These are phyloP conservation scores for Penicillium sp. DNA, from an alignment of 2,329 filamentous ascomycete species.

Conservation along the genomic window DNA sequence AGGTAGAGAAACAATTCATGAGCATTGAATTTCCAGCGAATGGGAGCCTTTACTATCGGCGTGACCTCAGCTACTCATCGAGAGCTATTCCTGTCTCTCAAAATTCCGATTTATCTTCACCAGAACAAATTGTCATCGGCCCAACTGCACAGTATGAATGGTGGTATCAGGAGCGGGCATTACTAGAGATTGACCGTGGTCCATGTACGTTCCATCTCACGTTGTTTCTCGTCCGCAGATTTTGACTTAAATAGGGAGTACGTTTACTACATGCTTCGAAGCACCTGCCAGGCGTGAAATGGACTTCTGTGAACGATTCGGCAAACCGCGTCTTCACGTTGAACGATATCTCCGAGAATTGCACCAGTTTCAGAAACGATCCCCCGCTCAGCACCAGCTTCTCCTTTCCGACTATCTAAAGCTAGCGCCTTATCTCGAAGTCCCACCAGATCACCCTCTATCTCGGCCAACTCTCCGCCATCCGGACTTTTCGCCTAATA, in stretches of 20 bases:
- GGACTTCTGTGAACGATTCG: slow-evolving; percentile 18
- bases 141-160: slow-evolving; percentile 20
- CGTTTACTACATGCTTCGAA: slow-evolving; percentile 12
- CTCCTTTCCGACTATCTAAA: slow-evolving; percentile 14
- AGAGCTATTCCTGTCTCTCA: slow-evolving; percentile 2
- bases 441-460: slow-evolving; percentile 8
- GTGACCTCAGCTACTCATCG: slow-evolving; percentile 12
- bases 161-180: slow-evolving; percentile 1
- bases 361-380: slow-evolving; percentile 11
- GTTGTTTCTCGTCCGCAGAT: too few relatives aligned
- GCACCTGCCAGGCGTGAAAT: slow-evolving; percentile 22
- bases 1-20: slow-evolving; percentile 19
- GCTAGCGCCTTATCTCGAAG: slow-evolving; percentile 13
- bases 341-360: slow-evolving; percentile 18
- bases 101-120: background rate
- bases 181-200: too few relatives aligned
- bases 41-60: slow-evolving; percentile 24
- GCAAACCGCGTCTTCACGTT: slow-evolving; percentile 18
- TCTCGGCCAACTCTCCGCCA: slow-evolving; percentile 21
- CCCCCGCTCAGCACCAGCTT: slow-evolving; percentile 10
- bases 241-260: slow-evolving; percentile 1
- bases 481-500: slow-evolving; percentile 24
- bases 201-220: too few relatives aligned
- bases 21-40: slow-evolving; percentile 19
- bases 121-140: slow-evolving; percentile 16